Conservation (phyloP, 495 filamentous ascomycete species). For the Lophium mytilinum region DNA sequence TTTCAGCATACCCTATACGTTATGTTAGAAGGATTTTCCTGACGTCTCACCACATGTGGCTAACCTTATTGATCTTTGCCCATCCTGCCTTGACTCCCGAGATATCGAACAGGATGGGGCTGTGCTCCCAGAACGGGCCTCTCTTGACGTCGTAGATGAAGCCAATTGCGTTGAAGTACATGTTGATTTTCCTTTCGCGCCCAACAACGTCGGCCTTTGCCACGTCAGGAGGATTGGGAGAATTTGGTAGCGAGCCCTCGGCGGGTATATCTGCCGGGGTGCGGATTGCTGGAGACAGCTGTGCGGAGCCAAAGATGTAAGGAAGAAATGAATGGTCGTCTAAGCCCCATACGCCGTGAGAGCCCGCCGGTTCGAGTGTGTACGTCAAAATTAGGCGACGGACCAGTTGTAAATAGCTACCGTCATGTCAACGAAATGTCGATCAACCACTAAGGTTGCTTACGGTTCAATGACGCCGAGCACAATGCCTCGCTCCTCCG, state of each 20-base stretch:
- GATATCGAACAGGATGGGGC: constrained; percentile 89
- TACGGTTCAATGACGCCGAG: constrained; percentile 75
- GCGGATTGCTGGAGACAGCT: constrained; percentile 67
- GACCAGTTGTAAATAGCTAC: constrained; percentile 76
- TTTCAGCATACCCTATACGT: constrained; percentile 56
- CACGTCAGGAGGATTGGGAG: constrained; percentile 63
- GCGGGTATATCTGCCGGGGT: constrained; percentile 49
- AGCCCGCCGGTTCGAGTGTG: constrained; percentile 91
- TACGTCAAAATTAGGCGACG: constrained; percentile 82
- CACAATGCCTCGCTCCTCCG: constrained; percentile 68
- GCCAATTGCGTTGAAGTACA: constrained; percentile 97
- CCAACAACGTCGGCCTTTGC: constrained; percentile 58
- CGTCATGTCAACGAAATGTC: background rate
- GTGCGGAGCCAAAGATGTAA: constrained; percentile 91
- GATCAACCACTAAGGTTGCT: constrained; percentile 21
- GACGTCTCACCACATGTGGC: background rate
- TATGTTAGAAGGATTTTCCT: constrained; percentile 4
- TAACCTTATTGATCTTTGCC: constrained; percentile 96
- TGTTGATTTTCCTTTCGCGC: constrained; percentile 59
- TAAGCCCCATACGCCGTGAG: constrained; percentile 91
- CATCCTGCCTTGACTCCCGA: constrained; percentile 83
- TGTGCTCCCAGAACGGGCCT: constrained; percentile 98
- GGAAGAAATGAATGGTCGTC: constrained; percentile 97
- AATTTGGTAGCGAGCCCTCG: constrained; percentile 65
- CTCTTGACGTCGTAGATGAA: constrained; percentile 98